Evolutionary conservation across 352 stramenopile species (phyloP).

Genomic region (Phytophthora nicotianae): DNA sequence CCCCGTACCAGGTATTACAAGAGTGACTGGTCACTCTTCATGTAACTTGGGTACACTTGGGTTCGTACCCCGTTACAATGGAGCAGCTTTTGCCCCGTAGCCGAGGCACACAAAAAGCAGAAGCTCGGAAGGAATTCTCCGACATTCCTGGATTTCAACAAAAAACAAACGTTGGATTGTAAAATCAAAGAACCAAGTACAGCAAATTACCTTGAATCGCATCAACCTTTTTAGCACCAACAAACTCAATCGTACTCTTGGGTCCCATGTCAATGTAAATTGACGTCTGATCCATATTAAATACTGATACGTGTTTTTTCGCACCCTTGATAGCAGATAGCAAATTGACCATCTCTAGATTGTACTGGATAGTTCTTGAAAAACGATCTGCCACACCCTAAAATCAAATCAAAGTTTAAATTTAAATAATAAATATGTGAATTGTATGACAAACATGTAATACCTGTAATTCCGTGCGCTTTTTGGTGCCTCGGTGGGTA

Average conservation of each 20-base stretch:
- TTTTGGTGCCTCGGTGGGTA: neutral
- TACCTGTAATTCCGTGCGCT: neutral
- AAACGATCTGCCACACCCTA: neutral
- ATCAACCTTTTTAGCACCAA: neutral
- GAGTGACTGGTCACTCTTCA: no score
- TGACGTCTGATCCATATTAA: neutral
- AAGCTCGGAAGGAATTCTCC: neutral
- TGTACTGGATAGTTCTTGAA: neutral
- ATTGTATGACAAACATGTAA: no score
- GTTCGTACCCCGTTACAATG: no score
- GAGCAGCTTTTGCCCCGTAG: neutral
- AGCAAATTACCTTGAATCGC: neutral
- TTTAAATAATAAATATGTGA: no score
- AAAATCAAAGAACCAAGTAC: neutral
- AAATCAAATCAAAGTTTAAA: no score
- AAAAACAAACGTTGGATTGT: neutral
- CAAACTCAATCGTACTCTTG: neutral
- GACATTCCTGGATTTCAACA: neutral
- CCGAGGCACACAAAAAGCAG: neutral
- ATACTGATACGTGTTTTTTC: neutral
- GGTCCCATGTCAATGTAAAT: neutral
- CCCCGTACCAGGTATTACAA: no score
- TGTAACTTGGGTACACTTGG: no score
- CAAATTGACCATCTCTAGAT: neutral
- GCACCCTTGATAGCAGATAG: neutral